Conservation (phyloP, 2,329 filamentous ascomycete genomes). For the Sordariomycetes sp. region DNA sequence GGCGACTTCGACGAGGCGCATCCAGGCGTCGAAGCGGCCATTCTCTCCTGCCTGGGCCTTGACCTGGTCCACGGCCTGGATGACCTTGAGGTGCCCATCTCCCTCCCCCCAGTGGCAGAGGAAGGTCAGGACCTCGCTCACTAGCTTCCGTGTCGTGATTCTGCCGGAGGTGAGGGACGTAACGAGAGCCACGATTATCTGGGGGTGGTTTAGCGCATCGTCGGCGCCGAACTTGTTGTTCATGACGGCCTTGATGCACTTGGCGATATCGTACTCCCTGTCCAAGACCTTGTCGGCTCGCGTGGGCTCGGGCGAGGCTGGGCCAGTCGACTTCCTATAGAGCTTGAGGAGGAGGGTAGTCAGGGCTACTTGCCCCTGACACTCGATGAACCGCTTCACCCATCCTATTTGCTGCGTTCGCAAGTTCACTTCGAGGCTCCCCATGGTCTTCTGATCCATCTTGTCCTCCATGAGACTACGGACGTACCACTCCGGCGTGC, state of each 20-base stretch:
- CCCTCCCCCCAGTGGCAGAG: constrained; percentile 88
- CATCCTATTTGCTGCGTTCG: constrained; percentile 95
- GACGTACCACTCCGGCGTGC: constrained; percentile 96
- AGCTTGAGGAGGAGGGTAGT: constrained; percentile 91
- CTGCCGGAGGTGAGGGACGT: constrained; percentile 81
- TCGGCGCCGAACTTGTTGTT: constrained; percentile 55
- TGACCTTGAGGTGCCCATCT: constrained; percentile 82
- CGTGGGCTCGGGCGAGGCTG: constrained; percentile 47
- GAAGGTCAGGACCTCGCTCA: constrained; percentile 94
- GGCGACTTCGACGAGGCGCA: constrained; percentile 95
- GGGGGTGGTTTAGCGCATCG: constrained; percentile 82
- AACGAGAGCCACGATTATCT: constrained; percentile 78
- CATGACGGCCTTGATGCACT: constrained; percentile 41
- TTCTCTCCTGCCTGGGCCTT: constrained; percentile 84
- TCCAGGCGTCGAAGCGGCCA: constrained; percentile 95
- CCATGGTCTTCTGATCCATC: constrained; percentile 82
- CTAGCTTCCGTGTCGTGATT: constrained; percentile 83
- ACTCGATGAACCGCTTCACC: constrained; percentile 95
- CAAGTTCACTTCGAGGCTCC: constrained; percentile 87
- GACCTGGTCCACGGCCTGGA: constrained; percentile 86
- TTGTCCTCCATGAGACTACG: constrained; percentile 93
- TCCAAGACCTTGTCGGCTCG: constrained; percentile 71
- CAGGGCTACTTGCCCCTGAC: constrained; percentile 90
- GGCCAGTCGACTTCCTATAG: constrained; percentile 73
- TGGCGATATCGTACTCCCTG: constrained; percentile 92